Base-by-base conservation (phyloP, 1,284 basidiomycete genomes). In the Sporisorium graminicola region DNA sequence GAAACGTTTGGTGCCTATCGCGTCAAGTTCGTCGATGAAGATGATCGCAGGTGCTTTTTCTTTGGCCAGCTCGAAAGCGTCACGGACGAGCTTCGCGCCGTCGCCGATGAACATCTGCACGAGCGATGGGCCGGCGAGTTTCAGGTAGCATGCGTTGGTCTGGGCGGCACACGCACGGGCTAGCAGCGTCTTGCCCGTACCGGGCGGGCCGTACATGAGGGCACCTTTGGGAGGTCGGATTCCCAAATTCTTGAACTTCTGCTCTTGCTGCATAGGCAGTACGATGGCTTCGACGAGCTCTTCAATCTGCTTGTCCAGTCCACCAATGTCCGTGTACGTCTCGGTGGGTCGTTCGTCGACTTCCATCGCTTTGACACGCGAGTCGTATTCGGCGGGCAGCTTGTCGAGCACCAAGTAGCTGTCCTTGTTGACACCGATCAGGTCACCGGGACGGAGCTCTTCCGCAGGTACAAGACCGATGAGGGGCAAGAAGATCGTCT, bases 341-440 rank as follows among this genome's bases (percentile, higher is more conserved):
- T 92, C 92, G 14, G 92, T 92, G 22, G 92, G 92, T 70, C 90
- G 87, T 86, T 93, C 92, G 79, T 93, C 92, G 1, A 93, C 97
- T 86, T 98, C 94, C 95, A 99, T 99, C 2, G 92, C 92, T 86
- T 92, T 92, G 58, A 93, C 92, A 65, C 92, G 88, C 37, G 91
- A 91, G 81, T 93, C 92, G 86, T 91, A 93, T 82, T 93, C 92
- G 68, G 90, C 87, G 7, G 92, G 92, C 3, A 93, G 87, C 54
- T 91, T 96, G 87, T 99, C 96, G 31, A 99, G 90, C 49, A 99
- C 90, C 71, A 99, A 90, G 85, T 99, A 99, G n/a, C 94, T 98
- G 86, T 99, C 96, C 87, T 99, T 99, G 89, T 99, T 99, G 57
- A 99, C 96, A 75, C 96, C 96, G 81, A 99, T 97, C 63, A 99